Evolutionary conservation across 345 rosid species (phyloP).

Genomic region (Carallia pectinifolia): DNA sequence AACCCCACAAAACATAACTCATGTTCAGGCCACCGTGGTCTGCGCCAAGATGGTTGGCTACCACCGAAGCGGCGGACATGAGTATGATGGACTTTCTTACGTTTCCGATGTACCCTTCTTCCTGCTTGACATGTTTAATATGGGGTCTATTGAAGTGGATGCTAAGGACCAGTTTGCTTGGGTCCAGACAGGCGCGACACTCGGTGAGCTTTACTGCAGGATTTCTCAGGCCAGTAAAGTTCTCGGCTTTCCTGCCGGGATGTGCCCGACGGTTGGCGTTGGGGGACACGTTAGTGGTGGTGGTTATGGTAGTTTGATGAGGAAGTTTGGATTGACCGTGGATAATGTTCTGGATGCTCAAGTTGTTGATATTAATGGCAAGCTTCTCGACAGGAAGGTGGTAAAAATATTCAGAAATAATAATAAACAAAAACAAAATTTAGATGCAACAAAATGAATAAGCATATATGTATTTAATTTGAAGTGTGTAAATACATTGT

Average conservation of each 20-base stretch:
- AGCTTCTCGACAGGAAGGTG: slow-evolving; percentile 45
- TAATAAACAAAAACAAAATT: too few relatives aligned
- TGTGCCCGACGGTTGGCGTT: slow-evolving; percentile 65
- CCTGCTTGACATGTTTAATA: slow-evolving; percentile 54
- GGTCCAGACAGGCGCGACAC: slow-evolving; percentile 65
- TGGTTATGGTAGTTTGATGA: slow-evolving; percentile 64
- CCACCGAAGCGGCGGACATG: slow-evolving; percentile 83
- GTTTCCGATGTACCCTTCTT: slow-evolving; percentile 39
- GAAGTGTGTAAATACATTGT: too few relatives aligned
- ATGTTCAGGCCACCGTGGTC: slow-evolving; percentile 57
- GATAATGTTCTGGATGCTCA: slow-evolving; percentile 55
- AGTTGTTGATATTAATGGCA: slow-evolving; percentile 55
- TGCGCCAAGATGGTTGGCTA: slow-evolving; percentile 39
- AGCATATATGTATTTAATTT: too few relatives aligned
- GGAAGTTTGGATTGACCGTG: slow-evolving; percentile 55
- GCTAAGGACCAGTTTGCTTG: slow-evolving; percentile 47
- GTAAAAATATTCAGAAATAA: too few relatives aligned
- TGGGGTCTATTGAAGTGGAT: slow-evolving; percentile 50
- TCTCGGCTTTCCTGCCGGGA: slow-evolving; percentile 65
- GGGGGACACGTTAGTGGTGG: slow-evolving; percentile 71
- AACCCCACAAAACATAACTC: slow-evolving; percentile 48
- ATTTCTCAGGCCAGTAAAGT: slow-evolving; percentile 47
- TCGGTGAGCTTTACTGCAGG: slow-evolving; percentile 56
- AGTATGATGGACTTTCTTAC: slow-evolving; percentile 72
- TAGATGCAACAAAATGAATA: too few relatives aligned